Evolutionary conservation across 148 eudicot species (phyloP), one percentile per base, ranked within the genome.

Genomic region (Rhododendron ferrugineum): DNA sequence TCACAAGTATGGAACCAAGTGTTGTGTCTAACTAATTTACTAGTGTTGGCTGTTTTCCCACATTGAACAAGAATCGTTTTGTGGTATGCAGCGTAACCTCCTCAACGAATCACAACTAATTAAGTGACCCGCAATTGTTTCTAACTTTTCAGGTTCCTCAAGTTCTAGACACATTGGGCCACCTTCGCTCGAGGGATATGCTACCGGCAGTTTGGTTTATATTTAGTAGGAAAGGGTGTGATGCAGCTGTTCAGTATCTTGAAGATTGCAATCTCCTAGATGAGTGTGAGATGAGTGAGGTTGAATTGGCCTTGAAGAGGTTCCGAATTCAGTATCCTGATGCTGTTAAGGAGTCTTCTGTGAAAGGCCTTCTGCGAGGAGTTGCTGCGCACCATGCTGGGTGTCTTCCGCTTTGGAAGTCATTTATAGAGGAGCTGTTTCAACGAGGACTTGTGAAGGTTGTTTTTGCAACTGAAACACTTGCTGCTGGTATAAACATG

Each of bases 381-480:
- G 96, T 90, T 89, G 99, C 99, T 85, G 93, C 98, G 4, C 99
- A 97, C 90, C 99, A 97, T 89, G 99, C 99, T 91, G 99, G 99
- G 44, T 97, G 99, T 92, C 90, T 97, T 50, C 99, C 99, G 78
- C 92, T 97, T 49, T 97, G 98, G 99, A 95, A 97, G 87, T 92
- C 99, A 80, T 97, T 97, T 76, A 89, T 97, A 58, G 99, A 97
- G 86, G 99, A 97, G 88, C 90, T 97, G 84, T 97, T 97, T 86
- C 98, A 95, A 84, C 86, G 92, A 70, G 99, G 99, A 78, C 97
- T 97, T 86, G 87, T 97, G 28, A 95, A 97, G 92, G 98, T 97
- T 84, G 98, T 97, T 85, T 97, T 97, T 90, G 99, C 99, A 30
- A 97, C 99, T 2, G 98, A 95, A 91, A 97, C 99, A 20, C 98